A percentile compares a stretch with the other conserved stretches of the same genome.
Evolutionary conservation across 805 yeast species (phyloP).

Genomic region (Lipomyces kockii): DNA sequence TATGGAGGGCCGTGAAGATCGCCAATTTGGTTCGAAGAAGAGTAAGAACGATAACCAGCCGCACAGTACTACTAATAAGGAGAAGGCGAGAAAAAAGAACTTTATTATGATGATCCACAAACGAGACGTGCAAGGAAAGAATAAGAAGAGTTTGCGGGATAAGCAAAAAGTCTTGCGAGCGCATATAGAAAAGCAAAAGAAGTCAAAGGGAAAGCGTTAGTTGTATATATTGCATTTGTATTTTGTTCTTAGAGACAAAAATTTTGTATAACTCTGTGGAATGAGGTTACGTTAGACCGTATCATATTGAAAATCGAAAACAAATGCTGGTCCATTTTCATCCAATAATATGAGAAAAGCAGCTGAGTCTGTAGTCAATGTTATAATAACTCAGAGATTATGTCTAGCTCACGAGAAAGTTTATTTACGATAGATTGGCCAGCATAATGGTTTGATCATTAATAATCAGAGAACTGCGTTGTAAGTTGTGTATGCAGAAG

Average conservation of each 20-base stretch:
- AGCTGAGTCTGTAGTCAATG: too few relatives aligned
- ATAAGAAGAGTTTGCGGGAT: conserved; percentile 85
- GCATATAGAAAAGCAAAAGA: conserved; percentile 88
- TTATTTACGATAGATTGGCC: too few relatives aligned
- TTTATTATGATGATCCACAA: conserved; percentile 98
- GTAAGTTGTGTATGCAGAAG: too few relatives aligned
- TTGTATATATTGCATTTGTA: background rate
- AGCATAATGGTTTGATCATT: too few relatives aligned
- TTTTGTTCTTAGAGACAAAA: background rate
- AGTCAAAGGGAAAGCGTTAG: conserved; percentile 43
- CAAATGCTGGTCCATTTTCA: background rate
- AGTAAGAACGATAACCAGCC: conserved; percentile 70
- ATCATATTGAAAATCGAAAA: background rate
- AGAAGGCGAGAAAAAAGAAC: conserved; percentile 97
- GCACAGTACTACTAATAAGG: conserved; percentile 92
- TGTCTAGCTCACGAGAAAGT: too few relatives aligned
- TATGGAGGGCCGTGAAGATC: conserved; percentile 88
- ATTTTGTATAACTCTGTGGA: background rate
- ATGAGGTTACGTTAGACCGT: background rate
- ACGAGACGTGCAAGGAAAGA: conserved; percentile 91
- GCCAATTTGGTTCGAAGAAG: conserved; percentile 87
- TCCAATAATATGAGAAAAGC: too few relatives aligned
- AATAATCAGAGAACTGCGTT: too few relatives aligned
- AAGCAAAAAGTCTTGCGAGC: conserved; percentile 85
- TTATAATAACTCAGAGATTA: too few relatives aligned